Base-by-base conservation (phyloP, 1,284 basidiomycete genomes). In the Xerocomus nothofagi region DNA sequence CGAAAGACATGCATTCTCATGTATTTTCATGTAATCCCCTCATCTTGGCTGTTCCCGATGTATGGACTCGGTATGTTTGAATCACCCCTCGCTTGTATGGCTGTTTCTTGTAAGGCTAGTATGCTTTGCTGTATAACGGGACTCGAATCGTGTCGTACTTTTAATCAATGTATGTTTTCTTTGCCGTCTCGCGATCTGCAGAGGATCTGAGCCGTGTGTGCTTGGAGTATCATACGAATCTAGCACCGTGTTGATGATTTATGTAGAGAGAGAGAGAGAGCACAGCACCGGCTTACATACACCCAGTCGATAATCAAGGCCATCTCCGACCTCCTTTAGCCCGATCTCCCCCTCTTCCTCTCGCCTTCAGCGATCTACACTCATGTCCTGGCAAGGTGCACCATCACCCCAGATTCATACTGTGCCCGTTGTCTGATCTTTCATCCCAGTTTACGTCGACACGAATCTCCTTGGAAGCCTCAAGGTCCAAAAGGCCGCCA, bases 401-500 rank as follows among this genome's bases (percentile, higher is more conserved):
- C 3, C 2, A 6, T 30, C n/a, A 15, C 26, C 18, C 2, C 14
- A 11, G 2, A 33, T 29, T 3, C 9, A 9, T 1, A 1, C 10
- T 6, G 0, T 10, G 3, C 10, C 10, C 20, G n/a, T 34, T 15
- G 4, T 52, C 45, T 50, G 30, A 55, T 39, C 4, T 4, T 3
- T 34, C 12, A 23, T 33, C 50, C 23, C 63, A 94, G 92, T 74
- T 51, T 96, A 96, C 76, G 91, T 97, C 69, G 92, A 98, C 72
- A 73, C 72, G 61, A 89, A 95, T 70, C 85, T 98, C 57, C 62
- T 96, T 50, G 89, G 84, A 9, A 87, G 74, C 48, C 84, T 84
- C 64, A 92, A 85, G 73, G 75, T 98, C 63, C 49, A 73, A 17
- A 79, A 77, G 66, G 94, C 91, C 45, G 93, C 92, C 44, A 97